Percentiles rank a stretch among this genome's conserved stretches.
These are phyloP conservation scores for Claviceps africana DNA, from an alignment of 2,329 filamentous ascomycete species.

Conservation along the genomic window DNA sequence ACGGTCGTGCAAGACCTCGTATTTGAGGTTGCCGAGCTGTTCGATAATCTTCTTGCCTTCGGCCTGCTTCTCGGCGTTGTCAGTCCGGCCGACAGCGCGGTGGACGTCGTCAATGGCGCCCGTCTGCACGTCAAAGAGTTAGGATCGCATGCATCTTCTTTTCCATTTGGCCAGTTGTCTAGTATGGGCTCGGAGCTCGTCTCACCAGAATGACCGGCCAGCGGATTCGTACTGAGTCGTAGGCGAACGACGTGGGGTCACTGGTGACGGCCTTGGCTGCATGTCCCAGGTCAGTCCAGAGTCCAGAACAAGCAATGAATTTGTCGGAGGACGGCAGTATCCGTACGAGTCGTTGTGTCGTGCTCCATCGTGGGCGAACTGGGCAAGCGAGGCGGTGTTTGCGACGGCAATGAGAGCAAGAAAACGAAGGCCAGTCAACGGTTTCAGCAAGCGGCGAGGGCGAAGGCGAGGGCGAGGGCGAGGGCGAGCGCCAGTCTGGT, in stretches of 20 bases:
- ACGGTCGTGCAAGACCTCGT: conserved; percentile 85
- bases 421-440: background rate
- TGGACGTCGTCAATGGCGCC: conserved; percentile 91
- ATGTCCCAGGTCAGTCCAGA: conserved; percentile 4
- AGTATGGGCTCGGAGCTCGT: background rate
- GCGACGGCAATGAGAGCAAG: background rate
- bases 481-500: too few relatives aligned
- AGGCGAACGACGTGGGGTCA: conserved; percentile 78
- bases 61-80: conserved; percentile 48
- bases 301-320: background rate
- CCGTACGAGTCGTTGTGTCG: conserved; percentile 59
- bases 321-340: conserved; percentile 5
- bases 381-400: background rate
- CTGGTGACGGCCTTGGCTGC: conserved; percentile 63
- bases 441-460: background rate
- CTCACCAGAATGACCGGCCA: conserved; percentile 88
- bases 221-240: conserved; percentile 66
- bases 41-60: conserved; percentile 83
- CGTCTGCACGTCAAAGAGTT: conserved; percentile 41
- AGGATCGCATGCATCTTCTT: background rate
- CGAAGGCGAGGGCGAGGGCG: background rate
- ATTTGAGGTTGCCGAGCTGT: conserved; percentile 71
- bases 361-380: conserved; percentile 44
- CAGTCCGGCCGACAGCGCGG: conserved; percentile 46
- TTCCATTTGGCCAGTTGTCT: too few relatives aligned